phyloP scores from a whole-genome alignment of 352 stramenopile genomes.

The Phytophthora ohioensis region DNA sequence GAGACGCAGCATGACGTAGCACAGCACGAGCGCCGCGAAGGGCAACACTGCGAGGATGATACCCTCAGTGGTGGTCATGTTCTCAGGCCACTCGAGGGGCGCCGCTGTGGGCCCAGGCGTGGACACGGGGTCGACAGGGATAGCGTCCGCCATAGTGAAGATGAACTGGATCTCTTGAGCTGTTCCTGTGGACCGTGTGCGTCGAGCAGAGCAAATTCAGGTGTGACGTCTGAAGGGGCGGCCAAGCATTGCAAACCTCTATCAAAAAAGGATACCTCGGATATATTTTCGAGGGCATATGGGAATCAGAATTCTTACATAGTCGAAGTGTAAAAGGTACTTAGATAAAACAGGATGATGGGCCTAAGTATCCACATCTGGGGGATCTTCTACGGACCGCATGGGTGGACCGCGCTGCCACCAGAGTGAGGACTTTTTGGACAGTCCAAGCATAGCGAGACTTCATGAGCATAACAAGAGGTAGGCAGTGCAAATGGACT shows the following conservation, averaged over 20 bases:
- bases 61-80: slow-evolving; percentile 50
- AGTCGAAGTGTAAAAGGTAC: not conserved
- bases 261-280: slow-evolving; percentile 6
- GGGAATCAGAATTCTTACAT: not conserved
- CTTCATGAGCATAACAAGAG: not conserved
- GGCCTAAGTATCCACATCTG: not conserved
- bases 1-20: slow-evolving; percentile 73
- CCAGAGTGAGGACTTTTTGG: no score
- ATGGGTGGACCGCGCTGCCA: not conserved
- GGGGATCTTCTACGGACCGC: not conserved
- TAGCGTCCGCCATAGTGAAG: slow-evolving; percentile 31
- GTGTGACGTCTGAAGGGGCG: slow-evolving; percentile 26
- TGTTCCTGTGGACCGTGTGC: slow-evolving; percentile 16
- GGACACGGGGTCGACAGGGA: slow-evolving; percentile 15
- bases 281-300: slow-evolving; percentile 3
- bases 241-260: not conserved
- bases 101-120: slow-evolving; percentile 27
- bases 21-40: slow-evolving; percentile 54
- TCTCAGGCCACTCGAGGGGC: slow-evolving; percentile 47
- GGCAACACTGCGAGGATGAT: slow-evolving; percentile 55
- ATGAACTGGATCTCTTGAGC: slow-evolving; percentile 2
- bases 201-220: slow-evolving; percentile 32
- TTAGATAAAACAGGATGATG: not conserved
- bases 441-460: no score
- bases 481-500: not conserved